Evolutionary conservation across 768 basidiomycete genomes (phyloP), one percentile per base, ranked within the genome.

Genomic region (Coprinopsis marcescibilis): DNA sequence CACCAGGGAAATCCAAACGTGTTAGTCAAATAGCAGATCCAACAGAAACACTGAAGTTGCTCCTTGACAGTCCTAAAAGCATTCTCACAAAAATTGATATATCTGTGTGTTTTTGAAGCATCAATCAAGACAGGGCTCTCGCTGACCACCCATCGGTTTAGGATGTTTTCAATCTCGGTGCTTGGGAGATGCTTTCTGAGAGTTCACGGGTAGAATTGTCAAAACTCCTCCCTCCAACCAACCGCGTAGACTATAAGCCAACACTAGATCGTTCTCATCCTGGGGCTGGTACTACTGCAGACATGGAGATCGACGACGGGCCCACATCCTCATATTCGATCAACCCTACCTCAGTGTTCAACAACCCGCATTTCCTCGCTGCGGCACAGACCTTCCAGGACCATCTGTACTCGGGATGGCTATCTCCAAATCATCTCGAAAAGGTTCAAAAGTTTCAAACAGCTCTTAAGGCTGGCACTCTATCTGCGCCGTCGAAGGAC

Each of bases 401-500:
- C 54, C 81, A 83, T 42, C 57, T 82, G 1, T 76, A 63, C 53
- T 70, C 72, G 1, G 68, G 71, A 39, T 80, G 75, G 73, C 62
- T 76, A 39, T 69, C 72, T 1, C 64, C 69, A 26, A 55, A 67
- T 1, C 75, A 79, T 44, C 43, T 46, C 11, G 66, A 65, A 26
- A 69, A 70, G 45, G 65, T 79, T 8, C 50, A 56, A 20, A 60
- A 67, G 50, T 81, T 72, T 56, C 49, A 67, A 35, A 60, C 64
- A 13, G 77, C 73, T 14, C 65, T 80, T 17, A 51, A 52, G 2
- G 56, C 65, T 12, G 80, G 79, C 1, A 69, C 63, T 6, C 45
- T 78, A 26, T 71, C 77, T 24, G 79, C 73, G 11, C 69, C 76
- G 30, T 81, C 79, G 78, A 83, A 83, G 55, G 81, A 83, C 54